Conservation (phyloP, 164 flowering plant species). For the Paratinospora sagittata region DNA sequence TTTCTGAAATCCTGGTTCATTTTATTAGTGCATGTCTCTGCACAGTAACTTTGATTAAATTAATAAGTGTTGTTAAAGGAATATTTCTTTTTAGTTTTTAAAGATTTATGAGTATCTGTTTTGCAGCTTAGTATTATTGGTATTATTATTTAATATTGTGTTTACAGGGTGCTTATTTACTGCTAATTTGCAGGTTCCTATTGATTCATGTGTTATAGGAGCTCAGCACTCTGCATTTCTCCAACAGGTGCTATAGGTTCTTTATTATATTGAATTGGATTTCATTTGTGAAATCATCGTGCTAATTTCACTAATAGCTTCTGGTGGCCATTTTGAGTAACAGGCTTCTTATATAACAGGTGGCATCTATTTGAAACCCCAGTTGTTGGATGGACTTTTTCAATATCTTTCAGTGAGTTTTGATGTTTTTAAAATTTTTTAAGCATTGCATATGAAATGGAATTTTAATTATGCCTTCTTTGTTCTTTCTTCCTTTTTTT, state of each 20-base stretch:
- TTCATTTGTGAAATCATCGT: not conserved
- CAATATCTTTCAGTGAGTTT: constrained; percentile 74
- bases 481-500: not conserved
- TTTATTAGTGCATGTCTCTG: too few species aligned
- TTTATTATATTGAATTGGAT: not conserved
- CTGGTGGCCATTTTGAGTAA: too few species aligned
- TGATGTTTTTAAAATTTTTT: not conserved
- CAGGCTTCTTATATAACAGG: too few species aligned
- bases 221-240: constrained; percentile 85
- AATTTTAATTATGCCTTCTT: not conserved
- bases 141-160: not conserved
- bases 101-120: not conserved
- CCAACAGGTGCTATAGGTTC: constrained; percentile 65
- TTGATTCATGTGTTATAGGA: constrained; percentile 89
- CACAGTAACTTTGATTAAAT: too few species aligned
- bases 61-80: too few species aligned
- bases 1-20: too few species aligned
- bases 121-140: not conserved
- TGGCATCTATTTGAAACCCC: too few species aligned
- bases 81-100: too few species aligned
- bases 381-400: constrained; percentile 69
- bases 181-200: constrained; percentile 67
- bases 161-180: not conserved
- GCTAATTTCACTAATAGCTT: constrained; percentile 8
- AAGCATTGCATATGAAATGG: too few species aligned